Evolutionary conservation across 2,329 filamentous ascomycete genomes (phyloP).

Genomic region (Diaporthe sp.): DNA sequence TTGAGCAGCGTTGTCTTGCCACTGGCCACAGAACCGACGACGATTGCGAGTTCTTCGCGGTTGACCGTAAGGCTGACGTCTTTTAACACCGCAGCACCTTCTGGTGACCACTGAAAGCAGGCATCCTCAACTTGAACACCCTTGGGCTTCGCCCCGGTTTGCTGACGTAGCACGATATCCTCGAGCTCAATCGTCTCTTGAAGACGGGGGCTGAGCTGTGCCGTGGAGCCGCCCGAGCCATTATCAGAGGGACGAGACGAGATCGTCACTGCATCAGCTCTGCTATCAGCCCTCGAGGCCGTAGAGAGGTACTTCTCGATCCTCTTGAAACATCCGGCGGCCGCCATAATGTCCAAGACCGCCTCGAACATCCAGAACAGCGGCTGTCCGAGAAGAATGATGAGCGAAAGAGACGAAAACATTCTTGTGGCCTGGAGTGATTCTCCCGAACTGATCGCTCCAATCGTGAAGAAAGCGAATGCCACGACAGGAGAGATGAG

Average conservation of each 20-base stretch:
- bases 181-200: background rate
- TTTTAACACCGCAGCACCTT: background rate
- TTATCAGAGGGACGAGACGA: background rate
- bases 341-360: conserved; percentile 50
- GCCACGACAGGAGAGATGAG: conserved; percentile 50
- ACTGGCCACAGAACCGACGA: conserved; percentile 49
- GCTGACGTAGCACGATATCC: background rate
- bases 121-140: background rate
- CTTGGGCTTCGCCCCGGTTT: background rate
- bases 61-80: conserved; percentile 1
- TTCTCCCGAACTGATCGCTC: conserved; percentile 43
- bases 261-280: background rate
- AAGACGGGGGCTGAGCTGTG: background rate
- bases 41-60: background rate
- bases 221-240: background rate
- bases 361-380: conserved; percentile 51
- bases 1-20: conserved; percentile 50
- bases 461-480: conserved; percentile 47
- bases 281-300: background rate
- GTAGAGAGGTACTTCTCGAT: conserved; percentile 49
- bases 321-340: conserved; percentile 51
- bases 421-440: conserved; percentile 47
- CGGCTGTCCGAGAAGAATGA: conserved; percentile 50
- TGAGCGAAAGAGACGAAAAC: conserved; percentile 55
- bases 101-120: background rate